phyloP scores from a whole-genome alignment of 1,284 basidiomycete species.

The Sanguinoderma infundibulare region DNA sequence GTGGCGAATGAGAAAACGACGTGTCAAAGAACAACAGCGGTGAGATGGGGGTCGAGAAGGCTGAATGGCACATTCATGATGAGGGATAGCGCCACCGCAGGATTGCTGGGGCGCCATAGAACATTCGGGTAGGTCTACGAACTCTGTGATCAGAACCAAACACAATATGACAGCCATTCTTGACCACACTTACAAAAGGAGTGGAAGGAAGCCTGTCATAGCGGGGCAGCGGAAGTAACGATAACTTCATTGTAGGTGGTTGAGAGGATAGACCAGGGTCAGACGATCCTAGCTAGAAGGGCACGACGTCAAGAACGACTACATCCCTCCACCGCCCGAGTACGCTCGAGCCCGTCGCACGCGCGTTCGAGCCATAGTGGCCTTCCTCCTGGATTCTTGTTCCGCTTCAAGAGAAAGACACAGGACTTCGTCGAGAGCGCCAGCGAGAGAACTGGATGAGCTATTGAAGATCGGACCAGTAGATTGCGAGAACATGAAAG shows the following conservation, averaged over 20 bases:
- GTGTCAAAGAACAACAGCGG: background rate
- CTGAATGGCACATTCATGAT: background rate
- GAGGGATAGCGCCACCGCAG: background rate
- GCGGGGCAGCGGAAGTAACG: background rate
- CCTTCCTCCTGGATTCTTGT: slow-evolving; percentile 4
- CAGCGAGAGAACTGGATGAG: slow-evolving; percentile 24
- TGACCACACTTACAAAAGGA: background rate
- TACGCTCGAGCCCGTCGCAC: slow-evolving; percentile 23
- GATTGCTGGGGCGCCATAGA: background rate
- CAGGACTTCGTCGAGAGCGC: slow-evolving; percentile 14
- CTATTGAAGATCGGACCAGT: slow-evolving; percentile 1
- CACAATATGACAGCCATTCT: background rate
- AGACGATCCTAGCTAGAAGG: background rate
- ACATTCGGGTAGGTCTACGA: background rate
- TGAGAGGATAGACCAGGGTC: background rate
- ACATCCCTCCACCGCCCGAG: slow-evolving; percentile 25
- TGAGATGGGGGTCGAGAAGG: background rate
- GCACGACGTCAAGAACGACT: background rate
- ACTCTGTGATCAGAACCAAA: background rate
- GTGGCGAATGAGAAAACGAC: background rate
- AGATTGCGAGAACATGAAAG: background rate
- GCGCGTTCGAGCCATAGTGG: slow-evolving; percentile 17
- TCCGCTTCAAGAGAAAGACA: background rate
- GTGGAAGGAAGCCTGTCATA: background rate
- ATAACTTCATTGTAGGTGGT: background rate